Base-by-base conservation (phyloP, 2,329 filamentous ascomycete species). In the Phialophora macrospora region DNA sequence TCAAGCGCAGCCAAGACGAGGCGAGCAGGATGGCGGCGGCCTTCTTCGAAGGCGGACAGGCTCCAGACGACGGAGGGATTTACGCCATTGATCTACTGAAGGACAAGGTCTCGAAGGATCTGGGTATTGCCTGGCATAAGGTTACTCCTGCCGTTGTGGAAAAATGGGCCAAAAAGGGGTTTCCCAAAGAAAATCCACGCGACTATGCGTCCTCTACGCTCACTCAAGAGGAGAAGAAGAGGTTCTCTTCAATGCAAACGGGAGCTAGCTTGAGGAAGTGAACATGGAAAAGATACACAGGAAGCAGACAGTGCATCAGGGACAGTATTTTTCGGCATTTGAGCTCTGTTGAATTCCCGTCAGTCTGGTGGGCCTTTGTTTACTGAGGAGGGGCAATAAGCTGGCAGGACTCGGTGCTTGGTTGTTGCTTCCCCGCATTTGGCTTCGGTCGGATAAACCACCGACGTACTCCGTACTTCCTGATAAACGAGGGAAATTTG, bases 101-200 rank as follows among this genome's bases (percentile, higher is more conserved):
- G 22, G 66, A 68, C 59, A 60, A 59, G 14, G 57, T 68, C 32
- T 66, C 66, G 28, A 66, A 65, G 49, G 64, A 68, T 51, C 56
- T 68, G 24, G 66, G 60, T 32, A 68, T 68, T 20, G 59, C 60
- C 17, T 68, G 49, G 17, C 66, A 68, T 49, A 61, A 61, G 55
- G 52, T 68, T 28, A 51, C 56, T 12, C 46, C 60, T 28, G 60
- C 56, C 7, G 34, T 61, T 17, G 61, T 66, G 32, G 60, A 68
- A 41, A 48, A 64, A 28, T 68, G 66, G 64, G 30, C 32, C 38
- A 54, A 49, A 17, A 52, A 38, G 22, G 66, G 64, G 12, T 62
- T 64, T 32, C 52, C 52, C 26, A 55, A 55, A 28, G 28, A 55
- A 17, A 28, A 55, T 55, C 52, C 52, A 32, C 28, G 52, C 28